phyloP scores from a whole-genome alignment of 768 basidiomycete species.

The Phaeotremella skinneri region DNA sequence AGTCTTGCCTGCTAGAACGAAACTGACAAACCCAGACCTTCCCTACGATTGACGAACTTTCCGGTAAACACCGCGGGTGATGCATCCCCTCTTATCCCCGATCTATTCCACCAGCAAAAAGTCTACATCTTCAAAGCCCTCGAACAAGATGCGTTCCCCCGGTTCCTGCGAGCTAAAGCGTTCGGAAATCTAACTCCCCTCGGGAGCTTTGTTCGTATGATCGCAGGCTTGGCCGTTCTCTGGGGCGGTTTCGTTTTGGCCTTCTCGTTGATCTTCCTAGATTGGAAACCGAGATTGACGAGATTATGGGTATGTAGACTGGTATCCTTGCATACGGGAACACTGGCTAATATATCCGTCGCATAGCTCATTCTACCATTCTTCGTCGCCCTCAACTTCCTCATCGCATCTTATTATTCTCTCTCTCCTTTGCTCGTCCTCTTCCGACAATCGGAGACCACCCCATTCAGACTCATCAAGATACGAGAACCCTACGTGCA shows the following conservation, averaged over 20 bases:
- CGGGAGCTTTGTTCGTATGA: slow-evolving; percentile 78
- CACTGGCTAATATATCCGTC: neutral
- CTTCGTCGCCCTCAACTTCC: slow-evolving; percentile 79
- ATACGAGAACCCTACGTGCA: slow-evolving; percentile 93
- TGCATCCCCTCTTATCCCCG: slow-evolving; percentile 69
- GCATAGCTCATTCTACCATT: slow-evolving; percentile 90
- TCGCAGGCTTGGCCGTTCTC: slow-evolving; percentile 75
- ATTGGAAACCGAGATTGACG: slow-evolving; percentile 85
- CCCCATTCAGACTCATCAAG: slow-evolving; percentile 87
- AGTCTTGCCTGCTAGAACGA: slow-evolving; percentile 18
- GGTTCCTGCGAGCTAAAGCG: slow-evolving; percentile 94
- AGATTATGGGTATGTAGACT: slow-evolving; percentile 81
- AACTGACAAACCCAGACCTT: slow-evolving; percentile 54
- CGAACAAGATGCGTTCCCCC: slow-evolving; percentile 67
- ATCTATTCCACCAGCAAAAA: slow-evolving; percentile 96
- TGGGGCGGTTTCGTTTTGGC: slow-evolving; percentile 93
- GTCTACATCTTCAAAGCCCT: slow-evolving; percentile 94
- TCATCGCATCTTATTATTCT: slow-evolving; percentile 94
- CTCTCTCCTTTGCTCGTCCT: slow-evolving; percentile 94
- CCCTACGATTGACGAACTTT: slow-evolving; percentile 86
- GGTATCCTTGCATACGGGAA: slow-evolving; percentile 4
- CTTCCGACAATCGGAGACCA: slow-evolving; percentile 89
- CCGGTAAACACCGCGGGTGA: slow-evolving; percentile 69
- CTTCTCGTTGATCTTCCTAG: slow-evolving; percentile 89
- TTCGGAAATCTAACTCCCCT: slow-evolving; percentile 95